Evolutionary conservation across 495 filamentous ascomycete genomes (phyloP).

Genomic region (Podospora didyma): DNA sequence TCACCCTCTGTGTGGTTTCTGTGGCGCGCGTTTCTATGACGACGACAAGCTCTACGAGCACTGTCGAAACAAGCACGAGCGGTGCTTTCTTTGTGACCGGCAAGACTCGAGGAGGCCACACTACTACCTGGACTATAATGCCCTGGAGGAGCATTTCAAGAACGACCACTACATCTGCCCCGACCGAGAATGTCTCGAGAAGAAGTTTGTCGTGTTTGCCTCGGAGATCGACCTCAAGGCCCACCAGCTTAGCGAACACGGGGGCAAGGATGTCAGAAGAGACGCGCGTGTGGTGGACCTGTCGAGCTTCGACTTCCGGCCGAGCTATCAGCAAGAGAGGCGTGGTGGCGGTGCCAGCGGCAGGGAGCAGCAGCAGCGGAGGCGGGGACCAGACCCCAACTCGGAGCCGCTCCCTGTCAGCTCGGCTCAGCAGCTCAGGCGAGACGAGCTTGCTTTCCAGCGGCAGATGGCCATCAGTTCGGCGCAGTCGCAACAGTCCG

Average conservation of each 20-base stretch:
- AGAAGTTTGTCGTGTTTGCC: constrained; percentile 97
- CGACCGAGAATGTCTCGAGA: constrained; percentile 85
- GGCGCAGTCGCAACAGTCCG: constrained; percentile 1
- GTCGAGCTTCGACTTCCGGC: constrained; percentile 74
- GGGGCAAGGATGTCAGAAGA: constrained; percentile 68
- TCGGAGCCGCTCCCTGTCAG: constrained; percentile 72
- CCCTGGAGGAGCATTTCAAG: constrained; percentile 78
- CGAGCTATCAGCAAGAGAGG: constrained; percentile 61
- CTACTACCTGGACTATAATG: constrained; percentile 85
- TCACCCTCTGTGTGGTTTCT: constrained; percentile 93
- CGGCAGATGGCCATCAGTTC: constrained; percentile 86
- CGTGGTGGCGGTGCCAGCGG: constrained; percentile 49
- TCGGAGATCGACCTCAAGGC: constrained; percentile 86
- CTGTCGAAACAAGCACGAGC: constrained; percentile 87
- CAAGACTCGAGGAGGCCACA: constrained; percentile 63
- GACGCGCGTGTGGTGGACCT: constrained; percentile 87
- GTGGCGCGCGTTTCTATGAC: constrained; percentile 86
- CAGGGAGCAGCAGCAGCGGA: constrained; percentile 29
- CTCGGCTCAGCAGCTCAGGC: constrained; percentile 73
- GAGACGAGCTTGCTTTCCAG: constrained; percentile 91
- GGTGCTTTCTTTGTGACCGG: constrained; percentile 91
- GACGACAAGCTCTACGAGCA: constrained; percentile 92
- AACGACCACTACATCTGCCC: constrained; percentile 82
- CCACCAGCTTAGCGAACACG: constrained; percentile 36
- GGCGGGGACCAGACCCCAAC: constrained; percentile 57